Evolutionary conservation across 2,329 filamentous ascomycete genomes (phyloP), one percentile per base, ranked within the genome.

Genomic region (Phialophora expanda): DNA sequence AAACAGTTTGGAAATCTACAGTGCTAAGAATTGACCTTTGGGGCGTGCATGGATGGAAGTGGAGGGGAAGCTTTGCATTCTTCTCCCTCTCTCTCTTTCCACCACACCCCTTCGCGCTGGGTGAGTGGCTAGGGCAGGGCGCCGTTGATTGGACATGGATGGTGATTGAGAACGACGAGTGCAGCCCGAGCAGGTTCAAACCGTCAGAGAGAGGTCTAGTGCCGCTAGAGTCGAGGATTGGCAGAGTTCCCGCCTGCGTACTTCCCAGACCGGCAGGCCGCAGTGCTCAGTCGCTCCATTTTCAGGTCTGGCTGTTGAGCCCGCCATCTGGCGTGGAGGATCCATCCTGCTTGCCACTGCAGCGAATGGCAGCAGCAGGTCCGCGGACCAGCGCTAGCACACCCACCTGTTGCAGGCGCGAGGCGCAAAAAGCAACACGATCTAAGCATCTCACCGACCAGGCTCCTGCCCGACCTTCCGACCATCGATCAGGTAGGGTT

Each of bases 361-460:
- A 60, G 55, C 67, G 67, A 69, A 66, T 66, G 62, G 53, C 61
- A 46, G 59, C 41, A 41, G 50, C 50, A 50, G 53, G 32, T 44
- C 28, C 44, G 46, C 28, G 51, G 32, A 38, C 65, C 57, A 55
- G 58, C 34, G 55, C 66, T 55, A 66, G 44, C 57, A 55, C 58
- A 59, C 64, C 61, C 64, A 62, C 57, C 58, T 59, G 54, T 66
- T 48, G 34, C 61, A 66, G 64, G 55, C 56, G 61, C 61, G 55
- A 69, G 67, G 64, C 64, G 67, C 62, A 69, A 65, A 69, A 67
- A 66, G 63, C 59, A 69, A 67, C 60, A 64, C 67, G 64, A 63
- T 65, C 62, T 58, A 58, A 66, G 59, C 63, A 57, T 50, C 62
- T 69, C 56, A 65, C 65, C 63, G 60, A 64, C 59, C 59, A 67